These are phyloP conservation scores for Entamoeba nuttalli DNA, from an alignment of 208 protist genomes.

Conservation along the genomic window DNA sequence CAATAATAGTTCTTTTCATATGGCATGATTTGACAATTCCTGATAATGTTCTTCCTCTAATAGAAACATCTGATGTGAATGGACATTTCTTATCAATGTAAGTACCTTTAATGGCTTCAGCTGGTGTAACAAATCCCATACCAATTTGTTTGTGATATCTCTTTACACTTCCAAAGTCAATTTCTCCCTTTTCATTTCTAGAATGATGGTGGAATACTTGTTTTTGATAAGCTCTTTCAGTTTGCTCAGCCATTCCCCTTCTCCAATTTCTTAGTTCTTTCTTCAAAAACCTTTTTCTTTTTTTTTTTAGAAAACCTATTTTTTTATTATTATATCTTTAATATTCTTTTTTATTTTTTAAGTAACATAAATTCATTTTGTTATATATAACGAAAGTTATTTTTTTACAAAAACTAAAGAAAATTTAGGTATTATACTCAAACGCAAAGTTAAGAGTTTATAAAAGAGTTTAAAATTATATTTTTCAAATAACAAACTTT, in stretches of 20 bases:
- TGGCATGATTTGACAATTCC: conserved; percentile 89
- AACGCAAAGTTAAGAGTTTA: too few relatives aligned
- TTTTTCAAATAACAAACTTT: too few relatives aligned
- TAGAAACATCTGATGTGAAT: conserved; percentile 94
- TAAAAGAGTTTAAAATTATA: too few relatives aligned
- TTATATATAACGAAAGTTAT: too few relatives aligned
- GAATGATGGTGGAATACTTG: conserved; percentile 52
- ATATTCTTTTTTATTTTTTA: too few relatives aligned
- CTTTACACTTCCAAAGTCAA: conserved; percentile 46
- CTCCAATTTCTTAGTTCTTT: neutral
- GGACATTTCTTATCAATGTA: conserved; percentile 99
- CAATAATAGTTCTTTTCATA: conserved; percentile 90
- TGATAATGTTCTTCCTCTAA: conserved; percentile 92
- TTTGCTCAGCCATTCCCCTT: conserved; percentile 30
- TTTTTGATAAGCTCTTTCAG: conserved; percentile 65
- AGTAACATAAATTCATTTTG: too few relatives aligned
- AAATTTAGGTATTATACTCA: too few relatives aligned
- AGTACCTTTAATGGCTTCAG: conserved; percentile 74
- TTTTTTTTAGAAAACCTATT: too few relatives aligned
- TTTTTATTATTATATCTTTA: too few relatives aligned
- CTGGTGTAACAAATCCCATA: conserved; percentile 93
- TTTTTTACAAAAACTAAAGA: too few relatives aligned
- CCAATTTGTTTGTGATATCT: conserved; percentile 85
- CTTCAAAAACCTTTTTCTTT: neutral
- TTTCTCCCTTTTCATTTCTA: conserved; percentile 33